Conservation (phyloP, 2,329 filamentous ascomycete genomes). For the Aspergillus sp. region DNA sequence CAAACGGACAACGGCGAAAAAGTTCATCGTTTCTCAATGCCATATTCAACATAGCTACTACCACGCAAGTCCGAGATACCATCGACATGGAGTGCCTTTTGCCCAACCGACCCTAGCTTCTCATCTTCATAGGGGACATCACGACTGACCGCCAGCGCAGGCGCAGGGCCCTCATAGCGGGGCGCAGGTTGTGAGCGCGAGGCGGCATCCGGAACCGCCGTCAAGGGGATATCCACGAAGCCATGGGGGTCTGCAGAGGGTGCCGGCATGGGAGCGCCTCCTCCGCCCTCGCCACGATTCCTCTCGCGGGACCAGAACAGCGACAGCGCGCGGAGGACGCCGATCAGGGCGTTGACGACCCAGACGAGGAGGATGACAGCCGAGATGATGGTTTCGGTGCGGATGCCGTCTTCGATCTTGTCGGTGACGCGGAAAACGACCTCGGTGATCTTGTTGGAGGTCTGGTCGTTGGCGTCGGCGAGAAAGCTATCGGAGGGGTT, state of each 20-base stretch:
- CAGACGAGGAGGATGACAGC: slow-evolving; percentile 71
- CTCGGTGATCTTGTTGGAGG: slow-evolving; percentile 76
- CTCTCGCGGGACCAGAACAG: slow-evolving; percentile 61
- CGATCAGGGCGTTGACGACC: slow-evolving; percentile 72
- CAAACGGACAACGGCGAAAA: neutral
- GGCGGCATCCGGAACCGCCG: slow-evolving; percentile 23
- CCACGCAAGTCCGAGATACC: slow-evolving; percentile 21
- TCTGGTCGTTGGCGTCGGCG: slow-evolving; percentile 67
- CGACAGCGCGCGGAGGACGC: slow-evolving; percentile 63
- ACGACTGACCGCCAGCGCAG: slow-evolving; percentile 1
- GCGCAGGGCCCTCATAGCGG: slow-evolving; percentile 21
- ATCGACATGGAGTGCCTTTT: slow-evolving; percentile 32
- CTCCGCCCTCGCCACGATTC: slow-evolving; percentile 59
- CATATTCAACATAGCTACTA: slow-evolving; percentile 40
- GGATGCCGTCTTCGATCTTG: slow-evolving; percentile 65
- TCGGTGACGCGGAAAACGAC: slow-evolving; percentile 69
- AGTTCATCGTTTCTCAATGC: slow-evolving; percentile 27
- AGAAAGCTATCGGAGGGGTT: slow-evolving; percentile 67
- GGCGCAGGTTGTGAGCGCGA: slow-evolving; percentile 19
- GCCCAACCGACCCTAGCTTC: slow-evolving; percentile 44
- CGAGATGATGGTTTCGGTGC: slow-evolving; percentile 77
- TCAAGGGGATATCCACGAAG: slow-evolving; percentile 39
- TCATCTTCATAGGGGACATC: slow-evolving; percentile 32
- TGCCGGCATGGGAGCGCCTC: slow-evolving; percentile 27
- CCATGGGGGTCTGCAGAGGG: slow-evolving; percentile 19